These are phyloP conservation scores for Aegle marmelos DNA, from an alignment of 345 rosid species.

Conservation along the genomic window DNA sequence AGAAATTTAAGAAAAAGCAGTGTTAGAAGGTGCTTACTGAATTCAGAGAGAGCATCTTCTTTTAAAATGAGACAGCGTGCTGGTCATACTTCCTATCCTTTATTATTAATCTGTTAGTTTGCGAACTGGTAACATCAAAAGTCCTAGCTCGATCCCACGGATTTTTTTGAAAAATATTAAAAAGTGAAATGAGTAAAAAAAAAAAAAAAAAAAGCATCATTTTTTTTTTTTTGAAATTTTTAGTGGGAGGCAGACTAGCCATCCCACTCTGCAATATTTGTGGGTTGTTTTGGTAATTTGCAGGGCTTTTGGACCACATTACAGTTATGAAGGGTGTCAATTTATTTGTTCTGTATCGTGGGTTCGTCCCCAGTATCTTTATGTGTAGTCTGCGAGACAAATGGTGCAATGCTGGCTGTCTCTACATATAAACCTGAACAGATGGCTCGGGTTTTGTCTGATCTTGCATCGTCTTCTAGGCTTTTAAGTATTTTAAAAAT, in stretches of 20 bases:
- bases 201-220: no score
- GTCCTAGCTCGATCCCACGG: background rate
- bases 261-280: background rate
- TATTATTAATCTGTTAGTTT: background rate
- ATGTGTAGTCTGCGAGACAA: background rate
- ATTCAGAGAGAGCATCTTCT: background rate
- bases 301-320: background rate
- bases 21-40: background rate
- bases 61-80: background rate
- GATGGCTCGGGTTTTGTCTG: constrained; percentile 23
- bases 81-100: background rate
- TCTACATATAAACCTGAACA: constrained; percentile 10
- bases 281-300: background rate
- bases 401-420: constrained; percentile 4
- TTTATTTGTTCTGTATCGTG: background rate
- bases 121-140: background rate
- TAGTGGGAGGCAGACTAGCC: background rate
- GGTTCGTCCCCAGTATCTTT: background rate
- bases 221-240: background rate
- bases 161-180: background rate
- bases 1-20: background rate
- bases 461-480: constrained; percentile 5
- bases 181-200: background rate
- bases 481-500: background rate
- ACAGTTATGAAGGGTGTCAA: background rate